These are phyloP conservation scores for Gonapodya prolifera DNA, from an alignment of 192 early-diverging fungal species.

Conservation along the genomic window DNA sequence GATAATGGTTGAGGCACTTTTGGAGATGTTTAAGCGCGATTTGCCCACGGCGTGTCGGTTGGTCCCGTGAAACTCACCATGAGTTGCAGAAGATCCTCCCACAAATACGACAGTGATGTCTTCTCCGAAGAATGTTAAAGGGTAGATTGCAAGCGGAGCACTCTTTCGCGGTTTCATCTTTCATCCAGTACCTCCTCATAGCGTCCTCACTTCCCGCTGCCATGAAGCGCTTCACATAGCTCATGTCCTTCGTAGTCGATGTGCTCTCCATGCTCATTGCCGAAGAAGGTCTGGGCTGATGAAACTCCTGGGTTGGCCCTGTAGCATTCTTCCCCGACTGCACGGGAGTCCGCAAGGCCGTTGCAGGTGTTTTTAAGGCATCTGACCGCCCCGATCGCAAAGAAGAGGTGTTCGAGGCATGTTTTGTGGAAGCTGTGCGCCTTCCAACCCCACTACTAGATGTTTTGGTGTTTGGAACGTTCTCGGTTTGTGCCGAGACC, in stretches of 20 bases:
- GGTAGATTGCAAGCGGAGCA: constrained; percentile 68
- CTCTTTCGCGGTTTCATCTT: constrained; percentile 65
- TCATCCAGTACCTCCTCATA: constrained; percentile 54
- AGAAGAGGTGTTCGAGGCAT: neutral
- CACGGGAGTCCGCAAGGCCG: neutral
- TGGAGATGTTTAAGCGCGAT: neutral
- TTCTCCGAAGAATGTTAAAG: constrained; percentile 56
- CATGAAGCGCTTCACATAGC: neutral
- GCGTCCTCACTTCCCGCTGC: neutral
- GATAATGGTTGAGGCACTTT: constrained; percentile 51
- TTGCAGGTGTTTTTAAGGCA: neutral
- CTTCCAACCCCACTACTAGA: neutral
- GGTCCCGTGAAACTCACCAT: constrained; percentile 20
- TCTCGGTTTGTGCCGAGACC: neutral
- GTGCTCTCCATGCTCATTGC: neutral
- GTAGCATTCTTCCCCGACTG: neutral
- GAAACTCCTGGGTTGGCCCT: neutral
- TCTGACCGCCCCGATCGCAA: neutral
- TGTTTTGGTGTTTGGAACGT: neutral
- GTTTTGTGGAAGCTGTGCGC: neutral
- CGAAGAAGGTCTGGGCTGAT: neutral
- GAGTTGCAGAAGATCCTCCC: neutral
- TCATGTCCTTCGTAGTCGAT: neutral
- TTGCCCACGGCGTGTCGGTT: neutral
- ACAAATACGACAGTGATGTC: constrained; percentile 73